Evolutionary conservation across 331 rosid genomes (phyloP).

Genomic region (Malus hybrid): DNA sequence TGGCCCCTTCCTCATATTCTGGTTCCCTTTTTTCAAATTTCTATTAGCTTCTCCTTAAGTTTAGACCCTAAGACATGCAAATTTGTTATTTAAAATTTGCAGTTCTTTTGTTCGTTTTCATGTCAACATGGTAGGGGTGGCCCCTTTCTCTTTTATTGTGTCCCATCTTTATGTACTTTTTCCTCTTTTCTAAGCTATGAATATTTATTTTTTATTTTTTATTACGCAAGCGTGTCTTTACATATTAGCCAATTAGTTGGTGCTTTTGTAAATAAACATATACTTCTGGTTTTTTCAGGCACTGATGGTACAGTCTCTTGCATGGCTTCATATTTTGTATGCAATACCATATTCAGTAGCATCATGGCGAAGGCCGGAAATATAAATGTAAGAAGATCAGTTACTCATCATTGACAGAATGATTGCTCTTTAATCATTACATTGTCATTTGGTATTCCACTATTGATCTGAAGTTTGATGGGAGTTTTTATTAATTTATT

Average conservation of each 20-base stretch:
- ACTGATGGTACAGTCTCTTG: conserved; percentile 80
- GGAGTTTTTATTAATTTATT: neutral
- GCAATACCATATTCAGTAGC: conserved; percentile 68
- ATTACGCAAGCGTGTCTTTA: neutral
- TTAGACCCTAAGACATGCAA: neutral
- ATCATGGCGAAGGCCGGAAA: conserved; percentile 63
- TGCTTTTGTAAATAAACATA: conserved; percentile 3
- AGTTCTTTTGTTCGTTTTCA: neutral
- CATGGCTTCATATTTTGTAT: conserved; percentile 62
- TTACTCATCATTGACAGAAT: conserved; percentile 8
- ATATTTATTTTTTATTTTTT: neutral
- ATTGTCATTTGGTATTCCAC: neutral
- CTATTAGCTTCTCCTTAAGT: neutral
- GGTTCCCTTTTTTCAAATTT: neutral
- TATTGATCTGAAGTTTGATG: conserved; percentile 23
- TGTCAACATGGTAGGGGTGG: neutral
- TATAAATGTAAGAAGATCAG: conserved; percentile 54
- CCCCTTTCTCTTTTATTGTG: neutral
- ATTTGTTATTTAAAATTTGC: neutral
- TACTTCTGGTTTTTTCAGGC: conserved; percentile 37
- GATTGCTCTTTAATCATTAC: conserved; percentile 1
- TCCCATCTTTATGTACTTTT: neutral
- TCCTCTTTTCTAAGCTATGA: neutral
- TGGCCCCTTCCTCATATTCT: neutral
- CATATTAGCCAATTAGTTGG: neutral